phyloP scores from a whole-genome alignment of 106 monocot species.

The Acorus gramineus region DNA sequence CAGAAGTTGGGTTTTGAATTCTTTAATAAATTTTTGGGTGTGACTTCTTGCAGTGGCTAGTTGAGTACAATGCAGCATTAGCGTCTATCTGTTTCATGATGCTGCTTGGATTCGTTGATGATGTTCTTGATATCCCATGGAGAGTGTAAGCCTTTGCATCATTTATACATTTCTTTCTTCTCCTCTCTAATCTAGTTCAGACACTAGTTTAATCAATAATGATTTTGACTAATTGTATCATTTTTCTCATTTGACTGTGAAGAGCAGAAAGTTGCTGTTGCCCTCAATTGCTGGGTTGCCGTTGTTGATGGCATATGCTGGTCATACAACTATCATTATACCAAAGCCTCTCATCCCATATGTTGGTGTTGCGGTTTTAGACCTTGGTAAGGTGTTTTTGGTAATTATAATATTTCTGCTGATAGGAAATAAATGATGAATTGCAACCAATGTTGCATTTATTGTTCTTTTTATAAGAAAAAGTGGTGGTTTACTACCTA shows the following conservation, averaged over 20 bases:
- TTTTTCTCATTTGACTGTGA: background rate
- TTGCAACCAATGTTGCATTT: no score
- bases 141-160: slow-evolving; percentile 52
- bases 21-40: no score
- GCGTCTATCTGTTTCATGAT: slow-evolving; percentile 95
- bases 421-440: no score
- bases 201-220: no score
- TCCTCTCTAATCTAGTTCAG: no score
- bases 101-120: slow-evolving; percentile 96
- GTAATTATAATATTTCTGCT: background rate
- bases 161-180: no score
- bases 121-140: slow-evolving; percentile 94
- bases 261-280: slow-evolving; percentile 70
- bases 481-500: no score
- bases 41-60: slow-evolving; percentile 67
- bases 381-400: slow-evolving; percentile 48
- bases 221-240: no score
- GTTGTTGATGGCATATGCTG: slow-evolving; percentile 97
- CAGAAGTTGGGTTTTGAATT: no score
- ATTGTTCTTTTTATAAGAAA: no score
- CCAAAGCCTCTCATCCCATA: slow-evolving; percentile 81
- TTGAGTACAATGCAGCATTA: slow-evolving; percentile 95
- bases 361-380: slow-evolving; percentile 54
- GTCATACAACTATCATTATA: slow-evolving; percentile 85
- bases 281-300: slow-evolving; percentile 94